Evolutionary conservation across 2,329 filamentous ascomycete species (phyloP).

Genomic region (Phialocephala subalpina): DNA sequence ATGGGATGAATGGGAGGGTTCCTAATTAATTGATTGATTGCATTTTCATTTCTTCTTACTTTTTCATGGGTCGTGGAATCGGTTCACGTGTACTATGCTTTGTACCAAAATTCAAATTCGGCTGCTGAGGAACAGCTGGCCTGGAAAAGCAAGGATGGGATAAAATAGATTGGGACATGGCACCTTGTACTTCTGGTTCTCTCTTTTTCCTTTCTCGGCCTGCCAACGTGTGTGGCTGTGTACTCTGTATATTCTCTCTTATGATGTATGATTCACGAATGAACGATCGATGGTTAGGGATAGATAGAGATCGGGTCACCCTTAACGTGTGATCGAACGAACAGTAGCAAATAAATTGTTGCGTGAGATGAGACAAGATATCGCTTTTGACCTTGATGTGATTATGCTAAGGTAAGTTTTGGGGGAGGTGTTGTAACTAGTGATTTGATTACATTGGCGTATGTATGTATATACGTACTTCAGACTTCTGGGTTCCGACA

Average conservation of each 20-base stretch:
- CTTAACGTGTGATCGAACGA: background rate
- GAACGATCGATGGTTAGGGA: background rate
- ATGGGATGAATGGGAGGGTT: background rate
- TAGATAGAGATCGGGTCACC: conserved; percentile 1
- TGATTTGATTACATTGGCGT: no score
- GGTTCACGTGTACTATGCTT: conserved; percentile 4
- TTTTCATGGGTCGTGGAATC: background rate
- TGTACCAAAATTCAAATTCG: conserved; percentile 1
- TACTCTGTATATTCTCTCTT: conserved; percentile 3
- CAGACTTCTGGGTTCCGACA: no score
- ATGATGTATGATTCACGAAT: conserved; percentile 8
- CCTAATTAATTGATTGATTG: background rate
- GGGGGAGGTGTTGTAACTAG: no score
- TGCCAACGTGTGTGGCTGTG: background rate
- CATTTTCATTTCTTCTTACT: background rate
- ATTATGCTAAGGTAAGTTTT: background rate
- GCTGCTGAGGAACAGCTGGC: conserved; percentile 9
- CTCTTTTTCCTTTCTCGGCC: background rate
- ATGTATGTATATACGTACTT: no score
- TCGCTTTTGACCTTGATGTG: background rate
- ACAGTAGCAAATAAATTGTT: conserved; percentile 3
- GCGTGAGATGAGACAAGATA: background rate
- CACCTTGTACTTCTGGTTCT: background rate
- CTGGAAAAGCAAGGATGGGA: conserved; percentile 5
- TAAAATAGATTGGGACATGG: conserved; percentile 3